Conservation (phyloP, 2,329 filamentous ascomycete genomes). For the Alternaria infectoria region DNA sequence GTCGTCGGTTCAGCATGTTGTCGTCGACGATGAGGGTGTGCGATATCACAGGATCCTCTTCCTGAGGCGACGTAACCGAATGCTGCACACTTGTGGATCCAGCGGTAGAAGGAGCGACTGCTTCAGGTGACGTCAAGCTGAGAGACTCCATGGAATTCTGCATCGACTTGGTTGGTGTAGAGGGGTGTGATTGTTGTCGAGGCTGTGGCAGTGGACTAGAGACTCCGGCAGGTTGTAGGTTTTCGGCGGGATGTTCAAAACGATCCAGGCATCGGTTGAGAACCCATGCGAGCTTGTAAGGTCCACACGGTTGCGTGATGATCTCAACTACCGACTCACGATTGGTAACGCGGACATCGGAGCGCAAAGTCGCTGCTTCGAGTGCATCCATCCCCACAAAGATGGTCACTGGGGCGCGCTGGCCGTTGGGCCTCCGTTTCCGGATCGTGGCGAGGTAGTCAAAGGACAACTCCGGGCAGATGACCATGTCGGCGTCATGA, state of each 20-base stretch:
- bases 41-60: slow-evolving; percentile 1
- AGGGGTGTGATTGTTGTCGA: background rate
- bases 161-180: background rate
- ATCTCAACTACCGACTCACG: slow-evolving; percentile 43
- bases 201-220: background rate
- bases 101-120: background rate
- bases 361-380: slow-evolving; percentile 42
- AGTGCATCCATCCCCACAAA: slow-evolving; percentile 43
- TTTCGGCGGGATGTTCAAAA: slow-evolving; percentile 29
- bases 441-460: slow-evolving; percentile 40
- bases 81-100: background rate
- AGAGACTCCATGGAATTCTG: background rate
- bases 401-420: slow-evolving; percentile 32
- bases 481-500: slow-evolving; percentile 36
- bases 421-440: background rate
- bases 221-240: slow-evolving; percentile 4
- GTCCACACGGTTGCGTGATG: slow-evolving; percentile 45
- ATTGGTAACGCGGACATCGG: slow-evolving; percentile 36
- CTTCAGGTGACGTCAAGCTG: background rate
- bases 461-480: slow-evolving; percentile 43
- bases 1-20: slow-evolving; percentile 48
- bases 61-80: background rate
- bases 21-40: slow-evolving; percentile 49
- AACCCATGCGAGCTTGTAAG: slow-evolving; percentile 40
- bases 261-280: slow-evolving; percentile 40